Percentiles rank a stretch among this genome's conserved stretches.
phyloP scores from a whole-genome alignment of 768 basidiomycete genomes.

The Chalciporus chontae region DNA sequence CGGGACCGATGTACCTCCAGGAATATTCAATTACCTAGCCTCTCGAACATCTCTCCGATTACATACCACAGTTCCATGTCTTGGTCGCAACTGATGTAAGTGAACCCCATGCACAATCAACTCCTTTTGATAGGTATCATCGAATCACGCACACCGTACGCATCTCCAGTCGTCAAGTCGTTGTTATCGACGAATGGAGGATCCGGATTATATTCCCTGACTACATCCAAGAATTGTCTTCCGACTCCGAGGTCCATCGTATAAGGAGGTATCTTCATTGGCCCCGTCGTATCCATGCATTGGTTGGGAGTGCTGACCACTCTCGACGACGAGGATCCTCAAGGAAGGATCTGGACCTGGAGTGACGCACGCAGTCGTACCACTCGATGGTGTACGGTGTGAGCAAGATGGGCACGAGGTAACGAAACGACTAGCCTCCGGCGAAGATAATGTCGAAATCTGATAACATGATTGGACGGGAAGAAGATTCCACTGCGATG shows the following conservation, averaged over 20 bases:
- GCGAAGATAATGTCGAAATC: constrained; percentile 54
- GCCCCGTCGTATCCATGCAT: constrained; percentile 38
- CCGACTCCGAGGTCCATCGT: constrained; percentile 15
- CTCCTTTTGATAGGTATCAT: no score
- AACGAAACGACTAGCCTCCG: constrained; percentile 31
- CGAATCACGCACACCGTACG: constrained; percentile 20
- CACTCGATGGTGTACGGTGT: constrained; percentile 19
- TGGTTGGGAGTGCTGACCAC: constrained; percentile 45
- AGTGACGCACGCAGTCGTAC: constrained; percentile 53
- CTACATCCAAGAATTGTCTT: constrained; percentile 47
- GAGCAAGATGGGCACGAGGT: no score
- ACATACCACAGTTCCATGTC: no score
- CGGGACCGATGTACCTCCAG: constrained; percentile 49
- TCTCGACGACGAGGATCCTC: constrained; percentile 59
- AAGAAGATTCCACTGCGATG: no score
- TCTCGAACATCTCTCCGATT: no score
- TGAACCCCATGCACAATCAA: no score
- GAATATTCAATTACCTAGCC: background rate
- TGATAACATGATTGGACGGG: constrained; percentile 1
- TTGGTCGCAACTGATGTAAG: no score
- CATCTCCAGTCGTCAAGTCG: constrained; percentile 33
- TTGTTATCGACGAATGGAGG: constrained; percentile 42
- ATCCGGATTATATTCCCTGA: constrained; percentile 42
- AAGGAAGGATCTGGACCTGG: constrained; percentile 49
- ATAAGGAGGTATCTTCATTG: constrained; percentile 23